Conservation (phyloP, 768 basidiomycete genomes). For the Auriscalpium vulgare region DNA sequence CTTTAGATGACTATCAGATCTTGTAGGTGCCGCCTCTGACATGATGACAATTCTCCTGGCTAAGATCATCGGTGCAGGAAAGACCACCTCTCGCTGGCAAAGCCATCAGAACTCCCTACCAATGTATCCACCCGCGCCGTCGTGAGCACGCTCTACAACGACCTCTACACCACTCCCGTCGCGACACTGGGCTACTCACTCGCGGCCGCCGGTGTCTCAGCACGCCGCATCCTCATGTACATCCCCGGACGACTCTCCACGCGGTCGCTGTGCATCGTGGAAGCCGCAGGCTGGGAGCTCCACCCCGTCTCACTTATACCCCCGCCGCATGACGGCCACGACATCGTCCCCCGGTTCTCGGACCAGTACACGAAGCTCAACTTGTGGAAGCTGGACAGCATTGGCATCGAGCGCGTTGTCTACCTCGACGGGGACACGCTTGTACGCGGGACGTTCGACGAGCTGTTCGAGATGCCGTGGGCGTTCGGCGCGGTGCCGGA, state of each 20-base stretch:
- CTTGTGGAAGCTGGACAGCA: constrained; percentile 26
- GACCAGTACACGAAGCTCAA: constrained; percentile 31
- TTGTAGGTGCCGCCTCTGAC: not conserved
- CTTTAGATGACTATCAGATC: constrained; percentile 1
- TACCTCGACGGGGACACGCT: constrained; percentile 31
- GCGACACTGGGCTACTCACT: constrained; percentile 26
- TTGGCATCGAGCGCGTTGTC: constrained; percentile 21
- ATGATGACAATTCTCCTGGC: too few relatives aligned
- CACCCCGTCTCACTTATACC: constrained; percentile 22
- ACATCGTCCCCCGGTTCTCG: constrained; percentile 21
- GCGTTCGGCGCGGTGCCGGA: constrained; percentile 28
- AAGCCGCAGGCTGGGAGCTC: constrained; percentile 24
- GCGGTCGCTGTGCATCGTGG: constrained; percentile 24
- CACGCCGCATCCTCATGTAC: constrained; percentile 26
- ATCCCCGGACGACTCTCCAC: constrained; percentile 23
- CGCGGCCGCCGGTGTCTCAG: constrained; percentile 18
- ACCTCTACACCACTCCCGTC: constrained; percentile 23
- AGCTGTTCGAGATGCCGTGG: constrained; percentile 27
- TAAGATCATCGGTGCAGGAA: not conserved
- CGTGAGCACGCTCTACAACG: constrained; percentile 26
- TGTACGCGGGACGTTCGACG: constrained; percentile 25
- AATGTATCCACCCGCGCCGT: constrained; percentile 14
- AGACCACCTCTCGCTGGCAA: not conserved
- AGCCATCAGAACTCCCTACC: not conserved
- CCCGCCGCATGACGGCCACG: constrained; percentile 24